These are phyloP conservation scores for Brassica hybrid DNA, from an alignment of 441 rosid genomes.

Conservation along the genomic window DNA sequence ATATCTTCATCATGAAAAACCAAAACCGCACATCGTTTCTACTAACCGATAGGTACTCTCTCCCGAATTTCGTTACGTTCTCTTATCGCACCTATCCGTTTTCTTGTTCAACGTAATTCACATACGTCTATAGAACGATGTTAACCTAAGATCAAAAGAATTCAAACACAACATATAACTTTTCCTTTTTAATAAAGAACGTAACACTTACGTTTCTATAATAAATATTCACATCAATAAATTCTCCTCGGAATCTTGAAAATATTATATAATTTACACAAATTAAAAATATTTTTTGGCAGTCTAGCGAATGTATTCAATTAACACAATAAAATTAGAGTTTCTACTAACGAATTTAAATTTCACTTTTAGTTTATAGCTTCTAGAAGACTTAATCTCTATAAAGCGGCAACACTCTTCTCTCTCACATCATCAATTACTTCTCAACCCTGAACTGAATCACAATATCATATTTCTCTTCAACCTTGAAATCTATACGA, in stretches of 20 bases:
- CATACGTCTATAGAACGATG: background rate
- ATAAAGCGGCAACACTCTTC: conserved; percentile 24
- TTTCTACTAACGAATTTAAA: no score
- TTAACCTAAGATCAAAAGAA: background rate
- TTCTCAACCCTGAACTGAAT: background rate
- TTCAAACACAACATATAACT: background rate
- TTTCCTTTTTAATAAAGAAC: background rate
- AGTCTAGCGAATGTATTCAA: background rate
- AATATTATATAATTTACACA: background rate
- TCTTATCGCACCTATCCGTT: background rate
- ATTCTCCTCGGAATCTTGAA: background rate
- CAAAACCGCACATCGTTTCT: background rate
- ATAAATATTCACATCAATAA: conserved; percentile 11
- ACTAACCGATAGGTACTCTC: conserved; percentile 18
- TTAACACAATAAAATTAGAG: no score
- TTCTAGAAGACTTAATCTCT: conserved; percentile 38
- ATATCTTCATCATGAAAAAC: conserved; percentile 19
- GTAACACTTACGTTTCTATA: no score
- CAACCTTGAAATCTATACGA: background rate
- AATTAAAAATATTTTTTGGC: background rate
- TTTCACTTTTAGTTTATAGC: background rate
- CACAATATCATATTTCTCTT: background rate
- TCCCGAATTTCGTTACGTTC: conserved; percentile 16
- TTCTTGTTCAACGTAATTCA: background rate
- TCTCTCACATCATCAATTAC: conserved; percentile 14